Evolutionary conservation across 2,329 filamentous ascomycete genomes (phyloP), one percentile per base, ranked within the genome.

Genomic region (Penicillium verrucosum): DNA sequence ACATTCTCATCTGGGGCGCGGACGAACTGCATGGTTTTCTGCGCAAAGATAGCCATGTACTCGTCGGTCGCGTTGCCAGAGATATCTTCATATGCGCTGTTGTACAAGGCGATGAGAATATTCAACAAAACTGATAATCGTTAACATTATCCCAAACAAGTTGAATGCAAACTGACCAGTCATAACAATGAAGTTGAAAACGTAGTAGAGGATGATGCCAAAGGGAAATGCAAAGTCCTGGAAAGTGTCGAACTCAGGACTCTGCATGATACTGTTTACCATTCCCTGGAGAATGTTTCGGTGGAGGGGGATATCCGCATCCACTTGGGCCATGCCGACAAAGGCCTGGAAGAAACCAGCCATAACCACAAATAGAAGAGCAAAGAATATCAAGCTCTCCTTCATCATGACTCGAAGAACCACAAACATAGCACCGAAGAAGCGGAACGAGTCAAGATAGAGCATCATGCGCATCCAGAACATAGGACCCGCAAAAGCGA

Each of bases 351-450:
- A 81, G 76, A 99, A 99, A 11, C 85, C 78, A 27, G 75, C 68
- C 57, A 96, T 82, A 56, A 99, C 87, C 51, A 97, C 87, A 49
- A 89, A 78, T 10, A 99, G 82, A 18, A 99, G 81, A 1, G 92
- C 91, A 69, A 99, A 99, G 80, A 99, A 99, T 62, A 97, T 97
- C 65, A 97, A 80, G 0, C 90, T 95, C 74, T 93, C 89, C 69
- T 90, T 91, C 89, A 93, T 92, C 89, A 93, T 92, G 50, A 92
- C 89, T 73, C 97, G 96, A 43, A 99, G 80, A 2, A 99, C 92
- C 2, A 99, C 93, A 1, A 99, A 84, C 94, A 99, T 99, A 48
- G 93, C 92, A 25, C 94, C 94, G 68, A 99, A 99, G 80, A 99
- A 99, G 54, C 90, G 87, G 81, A 96, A 84, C 0, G 89, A 90